Evolutionary conservation across 768 basidiomycete species (phyloP).

Genomic region (Mycena leptocephala): DNA sequence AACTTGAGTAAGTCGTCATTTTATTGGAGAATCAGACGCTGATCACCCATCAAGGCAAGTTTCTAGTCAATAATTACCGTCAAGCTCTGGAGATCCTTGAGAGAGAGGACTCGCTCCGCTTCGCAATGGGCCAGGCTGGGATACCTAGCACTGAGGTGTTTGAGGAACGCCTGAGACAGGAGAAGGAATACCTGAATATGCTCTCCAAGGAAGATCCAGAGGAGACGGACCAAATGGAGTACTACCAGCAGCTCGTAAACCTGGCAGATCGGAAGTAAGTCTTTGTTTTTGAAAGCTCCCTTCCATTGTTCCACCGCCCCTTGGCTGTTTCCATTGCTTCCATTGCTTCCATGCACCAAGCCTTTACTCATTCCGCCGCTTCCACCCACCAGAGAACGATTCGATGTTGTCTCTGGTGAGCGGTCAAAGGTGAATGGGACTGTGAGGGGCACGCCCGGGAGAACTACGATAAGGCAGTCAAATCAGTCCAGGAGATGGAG

Average conservation of each 20-base stretch:
- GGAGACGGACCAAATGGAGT: background rate
- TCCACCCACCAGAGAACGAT: background rate
- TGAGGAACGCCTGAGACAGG: background rate
- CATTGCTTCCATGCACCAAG: background rate
- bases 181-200: background rate
- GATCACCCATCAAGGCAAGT: background rate
- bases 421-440: background rate
- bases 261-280: conserved; percentile 23
- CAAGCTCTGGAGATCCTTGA: background rate
- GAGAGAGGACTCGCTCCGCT: background rate
- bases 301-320: background rate
- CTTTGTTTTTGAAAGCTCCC: background rate
- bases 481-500: background rate
- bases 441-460: conserved; percentile 18
- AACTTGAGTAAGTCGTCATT: background rate
- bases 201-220: background rate
- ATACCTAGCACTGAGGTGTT: background rate
- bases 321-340: background rate
- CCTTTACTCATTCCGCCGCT: background rate
- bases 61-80: background rate
- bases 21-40: background rate
- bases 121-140: background rate
- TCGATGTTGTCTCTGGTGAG: background rate
- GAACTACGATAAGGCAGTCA: conserved; percentile 15
- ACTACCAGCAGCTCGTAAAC: background rate